Conservation (phyloP, 371 early-diverging fungal species). For the Nematocida ironsii region DNA sequence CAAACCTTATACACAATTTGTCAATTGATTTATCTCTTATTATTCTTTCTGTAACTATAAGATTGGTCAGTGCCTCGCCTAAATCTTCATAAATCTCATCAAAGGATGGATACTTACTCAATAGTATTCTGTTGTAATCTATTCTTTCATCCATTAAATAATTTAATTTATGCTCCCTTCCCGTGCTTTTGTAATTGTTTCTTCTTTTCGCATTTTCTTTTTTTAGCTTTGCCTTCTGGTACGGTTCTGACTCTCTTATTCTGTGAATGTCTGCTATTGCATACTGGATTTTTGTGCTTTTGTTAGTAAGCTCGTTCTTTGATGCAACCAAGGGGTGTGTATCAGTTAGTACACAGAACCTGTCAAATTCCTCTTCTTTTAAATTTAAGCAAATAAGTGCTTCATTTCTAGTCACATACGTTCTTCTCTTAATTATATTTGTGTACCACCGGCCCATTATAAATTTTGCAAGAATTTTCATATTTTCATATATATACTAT, state of each 20-base stretch:
- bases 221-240: slow-evolving; percentile 47
- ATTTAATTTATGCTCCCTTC: slow-evolving; percentile 16
- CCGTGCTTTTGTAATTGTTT: slow-evolving; percentile 2
- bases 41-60: slow-evolving; percentile 46
- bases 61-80: slow-evolving; percentile 32
- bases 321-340: slow-evolving; percentile 28
- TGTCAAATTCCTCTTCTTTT: slow-evolving; percentile 33
- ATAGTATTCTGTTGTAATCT: slow-evolving; percentile 43
- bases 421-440: slow-evolving; percentile 47
- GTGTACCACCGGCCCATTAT: slow-evolving; percentile 45
- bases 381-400: slow-evolving; percentile 36
- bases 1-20: not conserved
- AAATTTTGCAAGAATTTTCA: slow-evolving; percentile 34
- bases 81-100: slow-evolving; percentile 53
- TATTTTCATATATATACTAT: not conserved
- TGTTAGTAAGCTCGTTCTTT: slow-evolving; percentile 44
- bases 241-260: slow-evolving; percentile 55
- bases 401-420: slow-evolving; percentile 52
- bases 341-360: slow-evolving; percentile 40
- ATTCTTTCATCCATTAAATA: slow-evolving; percentile 41
- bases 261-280: slow-evolving; percentile 50
- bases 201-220: slow-evolving; percentile 29
- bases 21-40: not conserved
- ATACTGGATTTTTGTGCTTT: slow-evolving; percentile 51
- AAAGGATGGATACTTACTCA: slow-evolving; percentile 56